Conservation (phyloP, 108 stramenopile genomes). For the Skeletonema grethae region DNA sequence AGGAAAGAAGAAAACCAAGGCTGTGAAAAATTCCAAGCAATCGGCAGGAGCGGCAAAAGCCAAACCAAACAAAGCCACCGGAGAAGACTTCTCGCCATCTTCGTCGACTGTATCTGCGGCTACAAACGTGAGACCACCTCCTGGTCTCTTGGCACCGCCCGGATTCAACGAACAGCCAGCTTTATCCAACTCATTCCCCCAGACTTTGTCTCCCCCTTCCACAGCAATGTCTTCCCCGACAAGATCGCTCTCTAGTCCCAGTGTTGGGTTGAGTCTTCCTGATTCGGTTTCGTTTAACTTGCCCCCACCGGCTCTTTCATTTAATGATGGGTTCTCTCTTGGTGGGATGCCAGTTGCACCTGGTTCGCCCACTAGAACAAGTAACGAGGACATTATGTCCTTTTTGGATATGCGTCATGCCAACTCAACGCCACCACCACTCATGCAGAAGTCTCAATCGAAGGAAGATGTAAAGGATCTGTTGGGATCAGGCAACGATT, state of each 20-base stretch:
- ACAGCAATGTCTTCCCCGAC: constrained; percentile 17
- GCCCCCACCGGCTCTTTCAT: background rate
- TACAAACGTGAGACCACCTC: constrained; percentile 29
- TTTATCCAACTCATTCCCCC: constrained; percentile 20
- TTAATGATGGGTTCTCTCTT: background rate
- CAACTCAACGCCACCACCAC: background rate
- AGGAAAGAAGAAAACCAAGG: constrained; percentile 7
- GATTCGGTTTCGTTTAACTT: constrained; percentile 8
- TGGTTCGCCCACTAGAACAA: background rate
- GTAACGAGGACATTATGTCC: constrained; percentile 3
- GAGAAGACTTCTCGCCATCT: constrained; percentile 24
- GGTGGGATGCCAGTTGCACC: background rate
- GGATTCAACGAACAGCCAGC: constrained; percentile 30
- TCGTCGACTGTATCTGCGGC: constrained; percentile 17
- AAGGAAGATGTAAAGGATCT: constrained; percentile 28
- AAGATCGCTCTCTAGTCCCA: constrained; percentile 6
- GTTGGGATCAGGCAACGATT: constrained; percentile 29
- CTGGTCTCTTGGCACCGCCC: constrained; percentile 45
- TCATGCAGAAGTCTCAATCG: constrained; percentile 1
- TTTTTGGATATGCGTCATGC: constrained; percentile 1
- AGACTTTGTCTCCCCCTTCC: constrained; percentile 23
- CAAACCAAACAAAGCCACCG: background rate
- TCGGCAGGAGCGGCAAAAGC: constrained; percentile 5
- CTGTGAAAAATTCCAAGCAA: background rate
- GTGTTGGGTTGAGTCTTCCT: background rate